Evolutionary conservation across 208 protist genomes (phyloP), one percentile per base, ranked within the genome.

Genomic region (Blastocrithidia nonstop): DNA sequence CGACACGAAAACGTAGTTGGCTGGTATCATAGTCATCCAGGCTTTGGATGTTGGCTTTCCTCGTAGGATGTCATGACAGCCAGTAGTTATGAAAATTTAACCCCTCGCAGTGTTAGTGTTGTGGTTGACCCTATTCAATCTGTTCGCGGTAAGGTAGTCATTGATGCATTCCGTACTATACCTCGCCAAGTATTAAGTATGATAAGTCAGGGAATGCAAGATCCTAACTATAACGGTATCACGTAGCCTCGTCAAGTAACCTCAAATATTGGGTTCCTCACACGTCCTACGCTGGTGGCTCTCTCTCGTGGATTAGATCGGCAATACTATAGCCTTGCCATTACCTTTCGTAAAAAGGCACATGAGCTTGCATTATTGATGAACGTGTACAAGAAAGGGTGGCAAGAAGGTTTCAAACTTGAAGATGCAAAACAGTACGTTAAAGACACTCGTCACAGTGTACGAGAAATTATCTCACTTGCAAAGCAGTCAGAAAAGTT

Each of bases 21-120:
- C 8, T 99, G 98, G 98, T 99, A 99, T 75, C 98, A 99, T 64
- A 98, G 93, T 45, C 98, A 99, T 66, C 98, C 98, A 13, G 98
- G 98, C 22, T 99, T 99, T 67, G 98, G 98, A 16, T 99, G 97
- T 80, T 99, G 98, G 98, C 90, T 99, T 6, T 99, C 97, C 21
- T 89, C 91, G 32, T 97, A 99, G 43, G 98, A 99, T 82, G 89
- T 99, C 21, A 98, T 98, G 66, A 99, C 98, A 20, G 98, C 99
- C 49, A 76, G 61, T 20, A 73, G 66, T 43, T 99, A 99, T 61
- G 98, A 99, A 67, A 74, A 92, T 36, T 67, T 99, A 28, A 97
- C 99, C 36, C 78, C 90, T 36, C 78, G 98, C 35, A 91, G 93
- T 32, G 98, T 99, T 2, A 98, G 98, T 19, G 97, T 99, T 19